Evolutionary conservation across 352 stramenopile species (phyloP).

Genomic region (Phytopythium helicoides): DNA sequence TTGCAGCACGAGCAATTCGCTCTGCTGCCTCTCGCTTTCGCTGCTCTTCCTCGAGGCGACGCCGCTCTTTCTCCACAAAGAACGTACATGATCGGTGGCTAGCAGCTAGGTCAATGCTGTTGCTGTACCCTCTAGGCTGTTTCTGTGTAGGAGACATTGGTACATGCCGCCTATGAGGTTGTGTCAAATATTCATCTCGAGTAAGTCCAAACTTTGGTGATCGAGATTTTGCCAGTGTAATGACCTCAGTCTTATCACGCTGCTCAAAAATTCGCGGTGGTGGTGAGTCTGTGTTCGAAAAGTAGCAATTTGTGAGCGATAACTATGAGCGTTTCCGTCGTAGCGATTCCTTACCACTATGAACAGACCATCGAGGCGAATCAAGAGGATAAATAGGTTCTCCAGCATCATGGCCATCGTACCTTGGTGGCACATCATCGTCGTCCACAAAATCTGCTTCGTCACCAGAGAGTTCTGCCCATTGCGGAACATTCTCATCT

Average conservation of each 20-base stretch:
- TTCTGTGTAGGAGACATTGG: conserved; percentile 12
- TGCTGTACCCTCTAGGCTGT: conserved; percentile 5
- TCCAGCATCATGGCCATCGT: conserved; percentile 6
- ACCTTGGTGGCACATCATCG: conserved; percentile 10
- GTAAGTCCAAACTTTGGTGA: no score
- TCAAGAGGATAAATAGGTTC: conserved; percentile 13
- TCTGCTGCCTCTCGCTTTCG: conserved; percentile 19
- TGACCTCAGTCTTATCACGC: no score
- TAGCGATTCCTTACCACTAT: no score
- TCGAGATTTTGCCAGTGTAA: no score
- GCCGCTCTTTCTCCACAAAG: conserved; percentile 58
- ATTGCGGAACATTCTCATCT: conserved; percentile 5
- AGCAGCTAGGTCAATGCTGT: conserved; percentile 14
- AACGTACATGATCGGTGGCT: conserved; percentile 40
- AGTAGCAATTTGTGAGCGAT: no score
- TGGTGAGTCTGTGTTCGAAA: no score
- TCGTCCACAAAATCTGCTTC: background rate
- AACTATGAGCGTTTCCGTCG: no score
- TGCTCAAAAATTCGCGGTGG: no score
- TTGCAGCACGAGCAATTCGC: conserved; percentile 39
- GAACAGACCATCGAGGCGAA: conserved; percentile 6
- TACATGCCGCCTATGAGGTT: background rate
- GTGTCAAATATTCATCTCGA: no score
- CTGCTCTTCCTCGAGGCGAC: conserved; percentile 32
- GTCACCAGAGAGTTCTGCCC: no score